phyloP scores from a whole-genome alignment of 352 stramenopile species.

The Globisporangium heterothallicum region DNA sequence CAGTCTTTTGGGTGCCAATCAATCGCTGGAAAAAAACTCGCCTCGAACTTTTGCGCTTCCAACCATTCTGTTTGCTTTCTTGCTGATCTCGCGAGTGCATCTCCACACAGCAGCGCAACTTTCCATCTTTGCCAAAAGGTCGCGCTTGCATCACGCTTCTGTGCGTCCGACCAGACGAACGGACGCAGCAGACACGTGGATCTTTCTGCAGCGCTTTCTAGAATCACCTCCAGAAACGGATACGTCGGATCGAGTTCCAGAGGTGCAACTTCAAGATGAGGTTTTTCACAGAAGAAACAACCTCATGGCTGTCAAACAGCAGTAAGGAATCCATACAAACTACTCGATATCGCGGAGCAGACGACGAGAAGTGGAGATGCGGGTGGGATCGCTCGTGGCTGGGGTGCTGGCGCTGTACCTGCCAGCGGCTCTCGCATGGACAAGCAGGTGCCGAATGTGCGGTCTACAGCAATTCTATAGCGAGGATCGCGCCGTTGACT shows the following conservation, averaged over 20 bases:
- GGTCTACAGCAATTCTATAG: too few species aligned
- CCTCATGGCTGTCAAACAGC: constrained; percentile 10
- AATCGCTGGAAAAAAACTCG: too few species aligned
- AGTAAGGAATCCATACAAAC: not conserved
- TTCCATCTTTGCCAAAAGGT: not conserved
- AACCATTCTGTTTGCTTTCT: too few species aligned
- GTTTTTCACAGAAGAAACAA: constrained; percentile 18
- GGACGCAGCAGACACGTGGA: constrained; percentile 11
- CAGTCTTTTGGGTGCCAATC: constrained; percentile 5
- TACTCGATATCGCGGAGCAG: too few species aligned
- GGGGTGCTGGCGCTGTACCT: constrained; percentile 7
- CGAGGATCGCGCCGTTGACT: too few species aligned
- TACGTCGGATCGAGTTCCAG: constrained; percentile 1
- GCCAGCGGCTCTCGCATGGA: constrained; percentile 35
- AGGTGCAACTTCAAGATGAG: constrained; percentile 25
- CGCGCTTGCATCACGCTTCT: not conserved
- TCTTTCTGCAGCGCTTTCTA: constrained; percentile 23
- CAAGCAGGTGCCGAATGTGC: constrained; percentile 39
- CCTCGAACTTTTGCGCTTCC: too few species aligned
- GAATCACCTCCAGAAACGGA: constrained; percentile 17
- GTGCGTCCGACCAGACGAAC: not conserved
- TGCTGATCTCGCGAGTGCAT: too few species aligned
- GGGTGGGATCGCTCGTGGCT: constrained; percentile 3
- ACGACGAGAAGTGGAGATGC: constrained; percentile 9
- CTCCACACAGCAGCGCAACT: too few species aligned